Percentiles rank a stretch among this genome's conserved stretches.
Evolutionary conservation across 257 asterid genomes (phyloP).

Genomic region (Solanum sejunctum): DNA sequence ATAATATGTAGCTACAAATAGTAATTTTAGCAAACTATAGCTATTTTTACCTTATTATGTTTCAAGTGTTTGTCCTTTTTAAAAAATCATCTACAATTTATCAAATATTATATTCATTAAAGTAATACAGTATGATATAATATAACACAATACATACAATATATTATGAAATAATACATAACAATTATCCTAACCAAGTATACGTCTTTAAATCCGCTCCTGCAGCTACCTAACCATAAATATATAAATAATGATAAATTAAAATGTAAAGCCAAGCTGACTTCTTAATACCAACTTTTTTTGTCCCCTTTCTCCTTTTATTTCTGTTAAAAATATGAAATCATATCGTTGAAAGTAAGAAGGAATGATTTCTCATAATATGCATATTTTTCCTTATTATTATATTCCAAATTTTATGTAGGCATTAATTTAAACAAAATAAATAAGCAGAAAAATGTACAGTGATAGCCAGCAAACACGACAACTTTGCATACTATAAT

Average conservation of each 20-base stretch:
- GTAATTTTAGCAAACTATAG: too few species aligned
- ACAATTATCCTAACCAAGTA: too few species aligned
- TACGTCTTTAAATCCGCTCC: background rate
- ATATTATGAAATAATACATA: too few species aligned
- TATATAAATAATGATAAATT: background rate
- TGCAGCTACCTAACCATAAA: background rate
- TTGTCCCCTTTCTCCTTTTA: background rate
- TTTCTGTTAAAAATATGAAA: background rate
- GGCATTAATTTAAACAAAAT: background rate
- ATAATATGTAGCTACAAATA: too few species aligned
- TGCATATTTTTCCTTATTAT: background rate
- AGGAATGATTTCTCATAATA: background rate
- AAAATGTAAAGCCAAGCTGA: background rate
- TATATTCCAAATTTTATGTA: background rate
- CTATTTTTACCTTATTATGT: too few species aligned
- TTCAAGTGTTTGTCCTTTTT: too few species aligned
- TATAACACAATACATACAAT: too few species aligned
- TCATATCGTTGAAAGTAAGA: background rate
- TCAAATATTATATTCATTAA: too few species aligned
- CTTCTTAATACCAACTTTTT: background rate
- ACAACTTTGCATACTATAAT: background rate
- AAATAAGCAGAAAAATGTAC: background rate
- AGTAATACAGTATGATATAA: too few species aligned
- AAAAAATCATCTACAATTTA: too few species aligned
- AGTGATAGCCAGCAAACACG: background rate